Base-by-base conservation (phyloP, 805 yeast genomes). In the Schizosaccharomyces octosporus region DNA sequence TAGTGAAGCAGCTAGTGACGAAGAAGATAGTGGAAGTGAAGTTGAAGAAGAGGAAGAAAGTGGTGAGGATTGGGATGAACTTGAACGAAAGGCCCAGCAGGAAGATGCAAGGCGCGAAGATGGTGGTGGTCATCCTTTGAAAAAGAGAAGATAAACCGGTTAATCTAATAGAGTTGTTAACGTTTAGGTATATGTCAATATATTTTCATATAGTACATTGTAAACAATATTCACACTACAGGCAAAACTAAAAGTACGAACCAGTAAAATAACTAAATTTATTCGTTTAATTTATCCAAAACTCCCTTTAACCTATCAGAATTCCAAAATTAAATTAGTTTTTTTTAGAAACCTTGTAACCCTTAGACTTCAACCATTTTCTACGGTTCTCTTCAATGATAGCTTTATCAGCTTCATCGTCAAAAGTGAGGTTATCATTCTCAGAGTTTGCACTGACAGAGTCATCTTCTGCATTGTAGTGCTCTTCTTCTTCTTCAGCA, bases 321-420 rank as follows among this genome's bases (percentile, higher is more conserved):
- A 13, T 31, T 36, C 51, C 51, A 45, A 45, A 45, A 45, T 45
- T 45, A 45, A 19, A 11, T 29, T 21, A 51, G 11, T 51, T 51
- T 24, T 51, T 51, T 21, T 51, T 51, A 24, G 57, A 21, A 24
- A 51, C 97, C 81, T 81, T 82, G 73, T 95, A 95, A 80, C 97
- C 86, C 94, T 90, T 93, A 75, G 84, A 54, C 21, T 61, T 61
- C 60, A 54, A 27, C 62, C 32, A 39, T 32, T 55, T 54, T 36
- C 42, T 32, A 43, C 48, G 58, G 11, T 29, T 32, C 21, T 24
- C 54, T 19, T 48, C 62, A 21, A 61, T 61, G 29, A 61, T 36
- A 32, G 27, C 59, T 27, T 42, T 55, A 31, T 61, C 62, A 19
- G 58, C 62, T 21, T 61, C 54, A 29, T 54, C 58, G 19, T 61